Base-by-base conservation (phyloP, 495 filamentous ascomycete genomes). In the Sphaerosporella brunnea region DNA sequence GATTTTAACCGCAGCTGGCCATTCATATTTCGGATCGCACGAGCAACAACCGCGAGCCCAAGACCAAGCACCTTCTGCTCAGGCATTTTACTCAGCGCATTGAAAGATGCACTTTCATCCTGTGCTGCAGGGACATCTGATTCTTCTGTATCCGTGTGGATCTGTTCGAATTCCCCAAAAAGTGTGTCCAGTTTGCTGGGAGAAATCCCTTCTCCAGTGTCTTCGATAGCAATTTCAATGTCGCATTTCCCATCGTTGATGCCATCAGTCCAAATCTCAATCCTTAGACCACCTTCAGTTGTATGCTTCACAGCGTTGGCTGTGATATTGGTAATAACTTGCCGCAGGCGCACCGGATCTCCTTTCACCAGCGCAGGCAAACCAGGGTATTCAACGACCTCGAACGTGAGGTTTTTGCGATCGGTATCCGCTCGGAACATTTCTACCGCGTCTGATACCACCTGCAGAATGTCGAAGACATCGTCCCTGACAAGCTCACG, bases 241-340 rank as follows among this genome's bases (percentile, higher is more conserved):
- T 73, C 72, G 2, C 72, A 70, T 11, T 52, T 50, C 19, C 24
- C 45, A 19, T 48, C 45, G 19, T 39, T 4, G 23, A 23, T 25
- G 8, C 41, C 20, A 16, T 45, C 10, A 51, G 64, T 56, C 64
- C 74, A 81, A 54, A 74, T 69, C 51, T 94, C 85, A 0, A 92
- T 70, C 19, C 65, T 74, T 20, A 96, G 70, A 8, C 64, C 70
- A 1, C 88, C 88, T n/a, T 67, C 47, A 0, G 56, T 61, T 4
- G 88, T 96, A 54, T 88, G 68, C 51, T 94, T 76, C 23, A 96
- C 74, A 0, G 87, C 86, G 60, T 96, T 94, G 7, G 83, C 81
- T 0, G 74, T 80, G 15, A 94, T 61, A 50, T 94, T 96, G 0
- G 76, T 73, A 21, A 96, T 74, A 0, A 76, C 81, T 56, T 93